These are phyloP conservation scores for Catharanthus roseus DNA, from an alignment of 257 asterid species.

Conservation along the genomic window DNA sequence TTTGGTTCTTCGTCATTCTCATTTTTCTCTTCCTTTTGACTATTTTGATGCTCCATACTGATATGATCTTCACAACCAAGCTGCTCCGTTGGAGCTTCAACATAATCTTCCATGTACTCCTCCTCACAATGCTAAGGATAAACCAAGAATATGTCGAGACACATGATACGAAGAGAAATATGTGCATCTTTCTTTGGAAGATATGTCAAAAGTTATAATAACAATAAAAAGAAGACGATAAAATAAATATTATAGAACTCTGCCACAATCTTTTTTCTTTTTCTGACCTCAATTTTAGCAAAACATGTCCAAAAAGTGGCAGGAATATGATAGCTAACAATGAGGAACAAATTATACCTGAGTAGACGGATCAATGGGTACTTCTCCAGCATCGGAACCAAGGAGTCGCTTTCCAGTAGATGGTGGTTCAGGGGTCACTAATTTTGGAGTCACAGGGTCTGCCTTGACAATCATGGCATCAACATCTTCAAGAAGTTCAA, in stretches of 20 bases:
- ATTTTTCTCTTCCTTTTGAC: constrained; percentile 25
- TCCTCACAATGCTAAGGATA: constrained; percentile 32
- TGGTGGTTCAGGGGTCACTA: constrained; percentile 66
- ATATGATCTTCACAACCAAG: constrained; percentile 20
- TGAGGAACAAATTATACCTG: constrained; percentile 13
- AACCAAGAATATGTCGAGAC: neutral
- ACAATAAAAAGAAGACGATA: neutral
- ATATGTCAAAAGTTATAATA: neutral
- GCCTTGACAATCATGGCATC: constrained; percentile 32
- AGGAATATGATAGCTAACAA: neutral
- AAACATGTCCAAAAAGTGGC: neutral
- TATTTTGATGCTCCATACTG: constrained; percentile 23
- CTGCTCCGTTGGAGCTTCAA: constrained; percentile 28
- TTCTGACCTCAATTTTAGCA: neutral
- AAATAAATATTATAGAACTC: neutral
- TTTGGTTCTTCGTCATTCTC: constrained; percentile 44
- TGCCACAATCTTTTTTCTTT: neutral
- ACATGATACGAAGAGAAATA: constrained; percentile 5
- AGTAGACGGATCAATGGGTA: constrained; percentile 15
- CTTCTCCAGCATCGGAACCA: constrained; percentile 26
- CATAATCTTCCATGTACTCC: constrained; percentile 32
- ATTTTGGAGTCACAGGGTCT: constrained; percentile 83
- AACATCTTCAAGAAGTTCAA: constrained; percentile 34
- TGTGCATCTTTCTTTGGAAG: neutral
- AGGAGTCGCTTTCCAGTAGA: constrained; percentile 38